Percentiles rank a stretch among this genome's conserved stretches.
Evolutionary conservation across 2,329 filamentous ascomycete genomes (phyloP).

Genomic region (Neonectria punicea): DNA sequence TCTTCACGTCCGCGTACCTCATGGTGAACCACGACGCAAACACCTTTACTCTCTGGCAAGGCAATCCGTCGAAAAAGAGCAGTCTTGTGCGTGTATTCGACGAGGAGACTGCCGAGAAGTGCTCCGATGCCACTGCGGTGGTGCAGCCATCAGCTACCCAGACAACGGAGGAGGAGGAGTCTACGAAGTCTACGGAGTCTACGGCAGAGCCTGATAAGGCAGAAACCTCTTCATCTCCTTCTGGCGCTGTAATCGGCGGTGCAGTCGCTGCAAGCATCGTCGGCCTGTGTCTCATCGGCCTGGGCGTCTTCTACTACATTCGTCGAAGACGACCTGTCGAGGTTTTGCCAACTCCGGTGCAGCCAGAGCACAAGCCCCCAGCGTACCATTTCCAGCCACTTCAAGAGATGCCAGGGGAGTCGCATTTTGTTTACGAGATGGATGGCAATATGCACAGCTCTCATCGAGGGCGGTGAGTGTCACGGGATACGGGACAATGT

Average conservation of each 20-base stretch:
- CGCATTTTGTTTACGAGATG: slow-evolving; percentile 28
- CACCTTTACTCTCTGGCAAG: too few relatives aligned
- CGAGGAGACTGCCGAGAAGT: too few relatives aligned
- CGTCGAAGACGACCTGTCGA: slow-evolving; percentile 1
- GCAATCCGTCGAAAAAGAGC: too few relatives aligned
- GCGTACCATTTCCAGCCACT: slow-evolving; percentile 1
- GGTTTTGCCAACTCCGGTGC: not conserved
- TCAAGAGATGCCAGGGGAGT: slow-evolving; percentile 16
- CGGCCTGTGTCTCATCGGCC: slow-evolving; percentile 5
- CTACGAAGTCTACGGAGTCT: not conserved
- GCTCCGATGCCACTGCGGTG: slow-evolving; percentile 7
- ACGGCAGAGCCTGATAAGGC: not conserved
- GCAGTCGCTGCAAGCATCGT: slow-evolving; percentile 13
- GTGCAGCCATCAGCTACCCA: slow-evolving; percentile 24
- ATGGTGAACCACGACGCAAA: too few relatives aligned
- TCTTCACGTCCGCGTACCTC: too few relatives aligned
- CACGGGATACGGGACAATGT: not conserved
- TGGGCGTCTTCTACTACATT: slow-evolving; percentile 14
- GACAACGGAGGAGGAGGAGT: not conserved
- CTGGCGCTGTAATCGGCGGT: slow-evolving; percentile 21
- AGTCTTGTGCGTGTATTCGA: too few relatives aligned
- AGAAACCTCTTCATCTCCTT: not conserved
- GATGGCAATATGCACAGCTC: slow-evolving; percentile 9
- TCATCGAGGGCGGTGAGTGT: slow-evolving; percentile 1
- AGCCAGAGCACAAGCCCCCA: not conserved